These are phyloP conservation scores for Sabuloglossum arenarium DNA, from an alignment of 495 filamentous ascomycete genomes.

Conservation along the genomic window DNA sequence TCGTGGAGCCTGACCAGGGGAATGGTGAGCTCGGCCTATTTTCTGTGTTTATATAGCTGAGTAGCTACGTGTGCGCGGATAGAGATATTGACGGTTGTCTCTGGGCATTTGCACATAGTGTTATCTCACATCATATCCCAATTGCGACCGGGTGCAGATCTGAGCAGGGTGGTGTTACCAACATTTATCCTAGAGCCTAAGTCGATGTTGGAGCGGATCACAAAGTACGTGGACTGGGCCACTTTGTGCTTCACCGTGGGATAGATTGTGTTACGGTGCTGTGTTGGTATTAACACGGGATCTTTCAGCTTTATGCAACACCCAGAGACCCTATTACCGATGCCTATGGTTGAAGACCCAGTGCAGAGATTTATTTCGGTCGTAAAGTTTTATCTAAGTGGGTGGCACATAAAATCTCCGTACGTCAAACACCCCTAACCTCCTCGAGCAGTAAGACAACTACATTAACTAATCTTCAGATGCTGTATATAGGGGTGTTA, in stretches of 20 bases:
- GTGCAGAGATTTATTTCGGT: conserved; percentile 80
- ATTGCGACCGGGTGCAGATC: conserved; percentile 81
- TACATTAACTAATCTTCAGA: not conserved
- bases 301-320: conserved; percentile 88
- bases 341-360: conserved; percentile 75
- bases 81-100: not conserved
- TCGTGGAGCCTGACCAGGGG: conserved; percentile 53
- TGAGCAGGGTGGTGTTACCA: conserved; percentile 82
- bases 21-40: conserved; percentile 27
- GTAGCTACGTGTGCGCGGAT: not conserved
- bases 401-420: conserved; percentile 98
- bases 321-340: conserved; percentile 81
- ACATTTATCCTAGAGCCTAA: conserved; percentile 96
- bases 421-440: conserved; percentile 29
- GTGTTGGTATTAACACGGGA: not conserved
- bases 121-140: conserved; percentile 93
- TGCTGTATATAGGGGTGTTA: conserved; percentile 53
- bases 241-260: not conserved
- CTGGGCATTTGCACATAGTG: conserved; percentile 26
- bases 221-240: conserved; percentile 40
- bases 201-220: conserved; percentile 96
- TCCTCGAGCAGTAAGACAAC: conserved; percentile 10
- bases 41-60: not conserved
- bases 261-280: not conserved
- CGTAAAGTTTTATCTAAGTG: conserved; percentile 92